These are phyloP conservation scores for Gigaspora rosea DNA, from an alignment of 192 early-diverging fungal species.

Conservation along the genomic window DNA sequence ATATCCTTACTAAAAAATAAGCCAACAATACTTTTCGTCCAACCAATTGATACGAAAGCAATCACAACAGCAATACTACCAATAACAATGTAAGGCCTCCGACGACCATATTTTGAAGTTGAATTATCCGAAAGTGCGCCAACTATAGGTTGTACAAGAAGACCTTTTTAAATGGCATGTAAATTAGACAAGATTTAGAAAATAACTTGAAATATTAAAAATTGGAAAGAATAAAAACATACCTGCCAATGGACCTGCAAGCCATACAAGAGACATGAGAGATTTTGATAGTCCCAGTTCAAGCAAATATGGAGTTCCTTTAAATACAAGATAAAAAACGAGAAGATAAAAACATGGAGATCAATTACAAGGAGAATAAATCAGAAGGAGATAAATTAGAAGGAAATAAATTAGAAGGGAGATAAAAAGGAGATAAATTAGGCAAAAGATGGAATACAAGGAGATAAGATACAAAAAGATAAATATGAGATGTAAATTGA, in stretches of 20 bases:
- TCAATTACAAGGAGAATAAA: constrained; percentile 26
- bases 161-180: constrained; percentile 40
- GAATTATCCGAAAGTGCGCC: constrained; percentile 83
- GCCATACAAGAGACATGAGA: constrained; percentile 89
- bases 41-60: constrained; percentile 73
- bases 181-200: neutral
- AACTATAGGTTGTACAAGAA: constrained; percentile 80
- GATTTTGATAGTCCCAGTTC: constrained; percentile 81
- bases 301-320: constrained; percentile 83
- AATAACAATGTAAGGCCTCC: constrained; percentile 83
- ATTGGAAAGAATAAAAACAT: constrained; percentile 1
- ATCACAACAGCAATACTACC: constrained; percentile 66
- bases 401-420: neutral
- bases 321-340: neutral
- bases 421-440: neutral
- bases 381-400: neutral
- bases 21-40: constrained; percentile 70
- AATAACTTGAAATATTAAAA: constrained; percentile 8
- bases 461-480: neutral
- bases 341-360: constrained; percentile 70
- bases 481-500: neutral
- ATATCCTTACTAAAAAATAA: constrained; percentile 34
- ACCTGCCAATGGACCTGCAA: constrained; percentile 87
- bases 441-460: neutral
- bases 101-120: constrained; percentile 69